These are phyloP conservation scores for Avena insularis DNA, from an alignment of 176 grass and related monocot genomes.

Conservation along the genomic window DNA sequence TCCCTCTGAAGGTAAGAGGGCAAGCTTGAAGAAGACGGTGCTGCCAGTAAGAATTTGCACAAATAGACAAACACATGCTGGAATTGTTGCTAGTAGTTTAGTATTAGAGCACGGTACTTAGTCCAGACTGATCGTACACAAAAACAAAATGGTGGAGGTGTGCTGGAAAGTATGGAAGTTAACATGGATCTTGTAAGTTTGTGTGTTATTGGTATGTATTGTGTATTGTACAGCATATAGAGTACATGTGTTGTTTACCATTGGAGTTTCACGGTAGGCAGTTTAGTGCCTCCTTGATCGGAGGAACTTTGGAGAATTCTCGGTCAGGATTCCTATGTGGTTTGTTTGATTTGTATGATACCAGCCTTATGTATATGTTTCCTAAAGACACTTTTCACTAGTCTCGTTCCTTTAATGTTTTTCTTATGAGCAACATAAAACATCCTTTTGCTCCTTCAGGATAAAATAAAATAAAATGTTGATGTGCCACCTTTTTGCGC, in stretches of 20 bases:
- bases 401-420: no score
- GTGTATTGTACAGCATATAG: slow-evolving; percentile 40
- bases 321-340: neutral
- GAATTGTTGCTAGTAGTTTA: neutral
- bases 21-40: slow-evolving; percentile 19
- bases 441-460: no score
- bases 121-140: neutral
- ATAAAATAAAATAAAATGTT: no score
- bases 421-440: no score
- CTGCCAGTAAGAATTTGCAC: slow-evolving; percentile 3
- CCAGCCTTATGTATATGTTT: neutral
- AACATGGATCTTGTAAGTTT: neutral
- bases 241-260: neutral
- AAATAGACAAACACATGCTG: neutral
- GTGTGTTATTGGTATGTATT: neutral
- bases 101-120: neutral
- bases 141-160: neutral
- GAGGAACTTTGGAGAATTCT: neutral
- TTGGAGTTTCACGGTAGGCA: neutral
- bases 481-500: no score
- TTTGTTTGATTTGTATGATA: neutral
- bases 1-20: slow-evolving; percentile 32
- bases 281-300: neutral
- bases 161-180: neutral
- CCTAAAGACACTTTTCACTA: no score